Base-by-base conservation (phyloP, 2,329 filamentous ascomycete genomes). In the Aspergillus floridensis region DNA sequence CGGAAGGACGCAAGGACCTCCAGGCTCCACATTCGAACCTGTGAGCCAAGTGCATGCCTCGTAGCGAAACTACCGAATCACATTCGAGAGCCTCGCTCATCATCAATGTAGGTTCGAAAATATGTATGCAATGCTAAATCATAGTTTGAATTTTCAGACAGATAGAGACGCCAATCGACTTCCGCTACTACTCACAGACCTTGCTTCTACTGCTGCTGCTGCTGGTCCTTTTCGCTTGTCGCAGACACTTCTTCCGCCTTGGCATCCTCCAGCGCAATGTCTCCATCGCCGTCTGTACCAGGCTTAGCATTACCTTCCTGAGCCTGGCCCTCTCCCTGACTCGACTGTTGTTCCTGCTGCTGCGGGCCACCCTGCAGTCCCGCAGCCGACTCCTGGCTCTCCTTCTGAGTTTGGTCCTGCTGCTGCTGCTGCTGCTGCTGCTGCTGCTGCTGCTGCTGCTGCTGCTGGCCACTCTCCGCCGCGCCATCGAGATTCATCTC, bases 211-310 rank as follows among this genome's bases (percentile, higher is more conserved):
- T 55, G 31, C 32, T 51, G 29, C 32, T 44, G 35, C 53, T 52
- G 31, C 32, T 51, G 29, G 5, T 55, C 46, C 50, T 58, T 50
- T 8, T 53, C 49, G 38, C 14, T 50, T 51, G 31, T 56, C 58
- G 54, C 64, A 59, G 32, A 38, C n/a, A 29, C 48, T 44, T 55
- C 58, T 16, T 19, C 55, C 14, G 60, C 60, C 29, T 66, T 69
- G 12, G 64, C 64, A 63, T 76, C 76, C 5, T 68, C 70, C 21
- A 78, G 67, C 26, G 73, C 69, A 54, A 78, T 76, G 55, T 79
- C 77, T 6, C 74, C 76, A 55, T 78, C 66, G 2, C 49, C 60
- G 54, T 62, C 63, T 31, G 65, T 62, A 24, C 62, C 50, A 14
- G 59, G 62, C n/a, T 60, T 56, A 4, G 62, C 59, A 16, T 5